Conservation (phyloP, 805 yeast species). For the Yarrowia sp. region DNA sequence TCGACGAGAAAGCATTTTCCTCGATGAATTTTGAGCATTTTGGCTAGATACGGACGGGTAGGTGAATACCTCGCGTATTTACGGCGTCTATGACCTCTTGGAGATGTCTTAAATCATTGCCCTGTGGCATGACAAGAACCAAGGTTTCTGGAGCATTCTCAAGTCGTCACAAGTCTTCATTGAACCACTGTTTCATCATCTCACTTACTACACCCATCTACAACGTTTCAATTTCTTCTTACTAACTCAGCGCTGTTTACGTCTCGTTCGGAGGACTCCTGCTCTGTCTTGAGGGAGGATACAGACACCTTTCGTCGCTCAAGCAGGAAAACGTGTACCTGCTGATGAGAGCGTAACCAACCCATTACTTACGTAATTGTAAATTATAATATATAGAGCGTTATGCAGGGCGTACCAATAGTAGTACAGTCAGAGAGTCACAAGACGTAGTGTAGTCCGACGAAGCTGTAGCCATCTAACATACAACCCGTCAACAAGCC, state of each 20-base stretch:
- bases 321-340: slow-evolving; percentile 95
- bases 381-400: slow-evolving; percentile 39
- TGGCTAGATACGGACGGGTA: no score
- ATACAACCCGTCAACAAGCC: neutral
- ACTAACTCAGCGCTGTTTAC: slow-evolving; percentile 72
- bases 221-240: no score
- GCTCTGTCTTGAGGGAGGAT: slow-evolving; percentile 93
- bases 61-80: no score
- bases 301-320: slow-evolving; percentile 82
- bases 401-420: slow-evolving; percentile 32
- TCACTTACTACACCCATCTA: no score
- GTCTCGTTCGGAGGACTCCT: slow-evolving; percentile 95
- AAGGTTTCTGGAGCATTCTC: no score
- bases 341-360: slow-evolving; percentile 65
- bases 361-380: slow-evolving; percentile 36
- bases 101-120: neutral
- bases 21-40: neutral
- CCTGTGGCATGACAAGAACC: no score
- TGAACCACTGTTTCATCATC: no score
- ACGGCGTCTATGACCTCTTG: no score
- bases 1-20: neutral
- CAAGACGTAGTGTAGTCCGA: neutral
- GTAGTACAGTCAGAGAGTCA: neutral
- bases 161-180: no score
- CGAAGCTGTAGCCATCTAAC: neutral